Evolutionary conservation across 1,139 yeast species (phyloP).

Genomic region (Zygosaccharomyces pseudobailii): DNA sequence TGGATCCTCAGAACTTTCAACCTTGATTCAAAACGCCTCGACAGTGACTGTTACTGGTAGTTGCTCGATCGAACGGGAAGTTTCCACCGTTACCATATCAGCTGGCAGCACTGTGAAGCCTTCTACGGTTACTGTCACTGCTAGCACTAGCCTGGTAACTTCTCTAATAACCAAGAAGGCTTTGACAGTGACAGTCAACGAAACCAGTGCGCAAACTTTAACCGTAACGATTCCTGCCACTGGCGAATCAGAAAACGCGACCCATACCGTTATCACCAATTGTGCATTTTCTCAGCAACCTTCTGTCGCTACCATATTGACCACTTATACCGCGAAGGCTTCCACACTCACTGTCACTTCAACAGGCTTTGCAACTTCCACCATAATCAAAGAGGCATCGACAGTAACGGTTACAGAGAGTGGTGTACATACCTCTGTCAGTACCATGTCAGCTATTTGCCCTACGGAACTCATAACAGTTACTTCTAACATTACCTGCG

Average conservation of each 20-base stretch:
- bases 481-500: not conserved
- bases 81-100: not conserved
- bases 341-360: not conserved
- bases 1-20: not conserved
- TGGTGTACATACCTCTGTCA: not conserved
- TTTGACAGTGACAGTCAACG: not conserved
- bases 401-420: not conserved
- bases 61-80: not conserved
- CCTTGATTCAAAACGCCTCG: not conserved
- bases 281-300: too few relatives aligned
- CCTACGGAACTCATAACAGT: slow-evolving; percentile 1
- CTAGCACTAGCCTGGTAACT: not conserved
- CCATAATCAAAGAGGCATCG: not conserved
- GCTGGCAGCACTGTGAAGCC: not conserved
- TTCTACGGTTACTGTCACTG: not conserved
- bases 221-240: not conserved
- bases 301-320: too few relatives aligned
- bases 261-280: too few relatives aligned
- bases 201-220: not conserved
- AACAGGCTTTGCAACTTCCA: not conserved
- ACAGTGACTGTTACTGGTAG: not conserved
- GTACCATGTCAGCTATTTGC: not conserved
- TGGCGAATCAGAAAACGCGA: too few relatives aligned
- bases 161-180: not conserved
- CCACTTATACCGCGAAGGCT: not conserved